Evolutionary conservation across 306 rosid genomes (phyloP), one percentile per base, ranked within the genome.

Genomic region (Medicago truncatula): DNA sequence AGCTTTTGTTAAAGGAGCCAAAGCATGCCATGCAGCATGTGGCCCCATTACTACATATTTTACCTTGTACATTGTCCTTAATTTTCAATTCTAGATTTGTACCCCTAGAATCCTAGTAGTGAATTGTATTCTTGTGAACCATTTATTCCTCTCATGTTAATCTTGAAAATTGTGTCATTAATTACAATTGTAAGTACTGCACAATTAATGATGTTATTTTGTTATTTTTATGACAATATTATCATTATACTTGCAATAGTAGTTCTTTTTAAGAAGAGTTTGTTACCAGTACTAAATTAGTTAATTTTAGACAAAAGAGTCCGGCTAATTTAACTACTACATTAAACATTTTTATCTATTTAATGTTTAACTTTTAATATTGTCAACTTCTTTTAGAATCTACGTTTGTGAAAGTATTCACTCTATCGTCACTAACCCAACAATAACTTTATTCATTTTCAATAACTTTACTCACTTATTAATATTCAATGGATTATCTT

Each of bases 11-110:
- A 90, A 81, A 85, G 89, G 86, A 86, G 82, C 84, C 92, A 82
- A 86, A 76, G 92, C 94, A 90, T 87, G 91, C 92, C 87, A 83
- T 76, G 81, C 79, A 86, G 53, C 97, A 92, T 89, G 96, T 89
- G 93, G 82, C 76, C 81, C 80, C 84, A 64, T 84, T 88, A 85
- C 78, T 88, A 85, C 78, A 70, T 83, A 76, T 86, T 88, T 88
- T 67, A 76, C 77, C 86, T 18, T 67, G 20, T 60, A 54, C 61
- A 18, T 57, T 78, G 49, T 75, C 76, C 40, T 56, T 76, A 54
- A 74, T 83, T 85, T 82, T 78, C 77, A 64, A 74, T 78, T 76
- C 13, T 47, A 52, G 57, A 78, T 18, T 21, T 70, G 43, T 64
- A 81, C 85, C 38, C 75, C 71, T 80, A 76, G 28, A 46, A 20